A percentile compares a stretch with the other conserved stretches of the same genome.
Evolutionary conservation across 2,329 filamentous ascomycete genomes (phyloP).

Genomic region (Daldinia sp.): DNA sequence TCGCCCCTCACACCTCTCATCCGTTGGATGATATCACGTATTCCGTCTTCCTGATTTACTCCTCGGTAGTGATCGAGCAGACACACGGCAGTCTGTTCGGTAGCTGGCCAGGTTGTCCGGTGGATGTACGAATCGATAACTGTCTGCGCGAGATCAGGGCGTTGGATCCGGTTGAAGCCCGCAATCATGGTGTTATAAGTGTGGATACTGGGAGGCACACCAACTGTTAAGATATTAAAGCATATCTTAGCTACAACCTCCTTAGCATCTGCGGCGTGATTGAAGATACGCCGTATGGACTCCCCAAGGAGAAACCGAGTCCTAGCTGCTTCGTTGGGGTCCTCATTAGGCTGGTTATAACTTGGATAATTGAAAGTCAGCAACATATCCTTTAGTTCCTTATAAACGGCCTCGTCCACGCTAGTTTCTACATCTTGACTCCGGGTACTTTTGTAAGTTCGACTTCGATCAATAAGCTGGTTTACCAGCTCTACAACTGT

Average conservation of each 20-base stretch:
- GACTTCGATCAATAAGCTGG: slow-evolving; percentile 31
- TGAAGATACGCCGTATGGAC: slow-evolving; percentile 49
- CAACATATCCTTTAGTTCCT: slow-evolving; percentile 42
- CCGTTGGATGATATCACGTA: slow-evolving; percentile 60
- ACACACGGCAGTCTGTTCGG: slow-evolving; percentile 62
- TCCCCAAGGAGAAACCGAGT: slow-evolving; percentile 44
- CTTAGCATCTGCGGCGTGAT: slow-evolving; percentile 42
- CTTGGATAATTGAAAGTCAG: slow-evolving; percentile 41
- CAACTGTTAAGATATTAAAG: slow-evolving; percentile 75
- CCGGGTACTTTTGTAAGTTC: slow-evolving; percentile 1
- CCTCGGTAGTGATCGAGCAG: slow-evolving; percentile 64
- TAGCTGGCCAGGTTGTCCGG: slow-evolving; percentile 59
- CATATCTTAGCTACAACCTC: slow-evolving; percentile 62
- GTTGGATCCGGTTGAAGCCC: slow-evolving; percentile 68
- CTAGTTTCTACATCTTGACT: slow-evolving; percentile 24
- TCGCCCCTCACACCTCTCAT: slow-evolving; percentile 58
- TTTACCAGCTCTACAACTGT: slow-evolving; percentile 43
- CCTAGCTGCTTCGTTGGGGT: slow-evolving; percentile 27
- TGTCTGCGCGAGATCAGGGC: slow-evolving; percentile 63
- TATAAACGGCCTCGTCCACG: slow-evolving; percentile 18
- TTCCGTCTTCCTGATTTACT: slow-evolving; percentile 56
- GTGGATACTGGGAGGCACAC: slow-evolving; percentile 71
- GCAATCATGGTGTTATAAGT: slow-evolving; percentile 79
- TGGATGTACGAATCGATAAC: slow-evolving; percentile 65
- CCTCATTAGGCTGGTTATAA: slow-evolving; percentile 41